phyloP scores from a whole-genome alignment of 768 basidiomycete genomes.

The Termitomyces sp. region DNA sequence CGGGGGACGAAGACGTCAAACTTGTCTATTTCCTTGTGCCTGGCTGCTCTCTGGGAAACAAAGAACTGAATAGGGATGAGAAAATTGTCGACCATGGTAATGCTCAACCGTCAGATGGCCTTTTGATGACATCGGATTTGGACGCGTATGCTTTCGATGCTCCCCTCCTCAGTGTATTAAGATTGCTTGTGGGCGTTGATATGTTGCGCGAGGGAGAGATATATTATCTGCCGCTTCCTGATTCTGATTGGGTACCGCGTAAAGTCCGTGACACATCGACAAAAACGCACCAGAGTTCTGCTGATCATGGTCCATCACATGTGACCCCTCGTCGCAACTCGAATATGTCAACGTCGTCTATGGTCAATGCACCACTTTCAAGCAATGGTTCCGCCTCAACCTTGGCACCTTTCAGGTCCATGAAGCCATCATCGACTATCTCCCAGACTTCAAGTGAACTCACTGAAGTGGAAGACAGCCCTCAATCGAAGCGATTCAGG shows the following conservation, averaged over 20 bases:
- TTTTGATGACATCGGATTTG: constrained; percentile 45
- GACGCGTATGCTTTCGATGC: constrained; percentile 50
- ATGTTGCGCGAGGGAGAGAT: constrained; percentile 64
- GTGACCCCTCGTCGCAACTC: constrained; percentile 28
- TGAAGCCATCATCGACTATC: constrained; percentile 21
- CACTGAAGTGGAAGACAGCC: constrained; percentile 27
- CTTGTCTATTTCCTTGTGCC: constrained; percentile 67
- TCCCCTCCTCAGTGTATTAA: constrained; percentile 54
- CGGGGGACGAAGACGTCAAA: constrained; percentile 45
- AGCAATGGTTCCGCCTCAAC: constrained; percentile 30
- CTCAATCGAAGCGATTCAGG: constrained; percentile 25
- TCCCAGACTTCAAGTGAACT: constrained; percentile 27
- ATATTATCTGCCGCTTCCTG: constrained; percentile 56
- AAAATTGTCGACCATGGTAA: constrained; percentile 61
- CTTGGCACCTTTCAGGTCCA: constrained; percentile 17
- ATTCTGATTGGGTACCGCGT: constrained; percentile 37
- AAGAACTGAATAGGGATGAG: constrained; percentile 56
- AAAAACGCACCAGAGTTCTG: not conserved
- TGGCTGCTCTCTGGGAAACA: constrained; percentile 61
- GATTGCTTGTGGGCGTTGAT: constrained; percentile 64
- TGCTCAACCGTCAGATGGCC: constrained; percentile 50
- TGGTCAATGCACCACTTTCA: constrained; percentile 25
- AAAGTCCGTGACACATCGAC: constrained; percentile 5
- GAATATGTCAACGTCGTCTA: constrained; percentile 20
- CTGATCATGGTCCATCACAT: constrained; percentile 18